A percentile compares a stretch with the other conserved stretches of the same genome.
phyloP scores from a whole-genome alignment of 1,284 basidiomycete genomes.

The Binderoboletus segoi region DNA sequence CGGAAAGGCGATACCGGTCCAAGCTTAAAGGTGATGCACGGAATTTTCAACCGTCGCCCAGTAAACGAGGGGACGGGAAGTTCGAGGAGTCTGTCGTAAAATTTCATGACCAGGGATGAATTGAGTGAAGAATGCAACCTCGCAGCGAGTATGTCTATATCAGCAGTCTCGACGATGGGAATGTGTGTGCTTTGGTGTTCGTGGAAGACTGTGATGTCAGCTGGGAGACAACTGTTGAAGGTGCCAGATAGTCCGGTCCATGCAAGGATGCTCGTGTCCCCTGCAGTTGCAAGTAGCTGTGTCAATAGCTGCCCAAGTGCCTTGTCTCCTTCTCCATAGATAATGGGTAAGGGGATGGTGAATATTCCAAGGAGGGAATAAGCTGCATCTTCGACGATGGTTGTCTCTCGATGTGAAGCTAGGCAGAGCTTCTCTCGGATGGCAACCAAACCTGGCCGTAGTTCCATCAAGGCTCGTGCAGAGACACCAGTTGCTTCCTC shows the following conservation, averaged over 20 bases:
- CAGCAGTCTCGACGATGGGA: neutral
- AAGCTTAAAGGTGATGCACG: conserved; percentile 10
- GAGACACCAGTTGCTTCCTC: conserved; percentile 2
- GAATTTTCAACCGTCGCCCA: conserved; percentile 4
- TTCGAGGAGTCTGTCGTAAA: neutral
- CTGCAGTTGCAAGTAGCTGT: neutral
- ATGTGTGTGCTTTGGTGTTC: neutral
- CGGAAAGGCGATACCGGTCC: neutral
- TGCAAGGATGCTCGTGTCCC: conserved; percentile 2
- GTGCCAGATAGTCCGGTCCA: conserved; percentile 6
- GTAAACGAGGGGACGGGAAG: neutral
- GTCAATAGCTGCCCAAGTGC: neutral
- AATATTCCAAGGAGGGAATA: conserved; percentile 8
- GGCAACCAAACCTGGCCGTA: conserved; percentile 1
- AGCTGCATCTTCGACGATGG: conserved; percentile 2
- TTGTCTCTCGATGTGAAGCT: conserved; percentile 5
- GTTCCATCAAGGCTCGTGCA: neutral
- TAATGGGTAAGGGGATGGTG: neutral
- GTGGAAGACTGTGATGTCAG: neutral
- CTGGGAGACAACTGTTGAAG: conserved; percentile 13
- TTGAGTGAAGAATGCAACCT: neutral
- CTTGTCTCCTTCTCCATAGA: conserved; percentile 1
- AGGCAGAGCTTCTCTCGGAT: conserved; percentile 10
- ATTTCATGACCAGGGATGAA: neutral
- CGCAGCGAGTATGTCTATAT: neutral